Evolutionary conservation across 495 filamentous ascomycete species (phyloP), one percentile per base, ranked within the genome.

Genomic region (Aspergillus biplanus): DNA sequence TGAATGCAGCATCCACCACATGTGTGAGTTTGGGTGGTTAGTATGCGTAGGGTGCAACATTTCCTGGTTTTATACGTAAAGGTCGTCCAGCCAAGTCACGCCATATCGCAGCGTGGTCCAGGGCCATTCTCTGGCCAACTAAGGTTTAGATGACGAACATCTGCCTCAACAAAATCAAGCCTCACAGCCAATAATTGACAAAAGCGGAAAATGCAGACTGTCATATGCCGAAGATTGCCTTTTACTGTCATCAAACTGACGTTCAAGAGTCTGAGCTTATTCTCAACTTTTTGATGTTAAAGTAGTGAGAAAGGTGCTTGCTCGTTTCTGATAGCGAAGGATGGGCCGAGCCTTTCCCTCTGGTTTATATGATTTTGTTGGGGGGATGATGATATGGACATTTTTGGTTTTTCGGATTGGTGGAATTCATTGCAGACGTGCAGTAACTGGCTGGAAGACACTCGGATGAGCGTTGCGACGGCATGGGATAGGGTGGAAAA

Each of bases 141-240:
- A 44, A 44, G 39, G 39, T 44, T 44, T 15, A 44, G 39, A 44
- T 44, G 39, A 13, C 39, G 11, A 44, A 44, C 11, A 11, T 11
- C n/a, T 44, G 11, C 39, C 3, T 4, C 39, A 44, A 44, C 39
- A 11, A 44, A 18, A 6, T 8, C 47, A 7, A 50, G 47, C 32
- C 33, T 56, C 53, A 37, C 37, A 8, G 9, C 27, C 6, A 9
- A 9, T 5, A 50, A 31, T 50, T 50, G 18, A 50, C 47, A 11
- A 44, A 44, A 44, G 47, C 47, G 47, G 47, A 50, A 18, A 50
- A 50, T 31, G 16, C 47, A 50, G 47, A 9, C 47, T 50, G 27
- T 50, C 7, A 50, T 9, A 9, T 50, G 21, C 27, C 27, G 13
- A 18, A 21, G 9, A 21, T 50, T 27, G 18, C 7, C 11, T 11